These are phyloP conservation scores for Boletus sensibilis DNA, from an alignment of 768 basidiomycete genomes.

Conservation along the genomic window DNA sequence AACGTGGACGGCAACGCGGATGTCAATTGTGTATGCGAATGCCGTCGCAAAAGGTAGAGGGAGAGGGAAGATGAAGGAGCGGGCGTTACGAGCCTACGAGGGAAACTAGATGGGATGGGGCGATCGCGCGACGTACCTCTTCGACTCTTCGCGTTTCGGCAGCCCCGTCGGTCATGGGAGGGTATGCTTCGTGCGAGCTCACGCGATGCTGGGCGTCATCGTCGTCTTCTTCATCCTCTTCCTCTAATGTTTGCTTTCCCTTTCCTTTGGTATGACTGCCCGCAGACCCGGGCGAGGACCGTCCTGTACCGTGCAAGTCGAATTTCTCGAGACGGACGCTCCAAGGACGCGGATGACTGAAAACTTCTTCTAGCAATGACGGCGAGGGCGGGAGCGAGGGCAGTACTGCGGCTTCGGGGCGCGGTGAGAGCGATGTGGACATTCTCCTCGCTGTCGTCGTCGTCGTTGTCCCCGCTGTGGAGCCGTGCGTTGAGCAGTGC, in stretches of 20 bases:
- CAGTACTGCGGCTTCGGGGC: conserved; percentile 4
- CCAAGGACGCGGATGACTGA: conserved; percentile 37
- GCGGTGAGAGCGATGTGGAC: conserved; percentile 17
- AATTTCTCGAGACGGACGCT: conserved; percentile 28
- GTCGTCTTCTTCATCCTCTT: conserved; percentile 17
- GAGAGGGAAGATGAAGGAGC: not conserved
- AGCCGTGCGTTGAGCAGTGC: not conserved
- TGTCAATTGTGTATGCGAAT: not conserved
- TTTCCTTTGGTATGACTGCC: conserved; percentile 24
- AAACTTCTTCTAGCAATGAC: conserved; percentile 46
- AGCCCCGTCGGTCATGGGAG: conserved; percentile 64
- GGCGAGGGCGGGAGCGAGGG: conserved; percentile 40
- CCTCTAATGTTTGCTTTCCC: conserved; percentile 30
- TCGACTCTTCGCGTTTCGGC: conserved; percentile 67
- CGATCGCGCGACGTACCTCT: conserved; percentile 52
- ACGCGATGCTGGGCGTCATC: conserved; percentile 25
- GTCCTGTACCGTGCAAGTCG: conserved; percentile 22
- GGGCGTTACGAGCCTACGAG: not conserved
- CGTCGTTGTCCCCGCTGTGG: conserved; percentile 2
- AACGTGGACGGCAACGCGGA: not conserved
- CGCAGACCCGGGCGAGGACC: conserved; percentile 10
- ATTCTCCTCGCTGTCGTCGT: conserved; percentile 18
- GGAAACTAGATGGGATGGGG: not conserved
- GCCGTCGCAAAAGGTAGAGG: not conserved
- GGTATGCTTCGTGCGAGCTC: conserved; percentile 43